Evolutionary conservation across 2,329 filamentous ascomycete species (phyloP).

Genomic region (Fusarium coicis): DNA sequence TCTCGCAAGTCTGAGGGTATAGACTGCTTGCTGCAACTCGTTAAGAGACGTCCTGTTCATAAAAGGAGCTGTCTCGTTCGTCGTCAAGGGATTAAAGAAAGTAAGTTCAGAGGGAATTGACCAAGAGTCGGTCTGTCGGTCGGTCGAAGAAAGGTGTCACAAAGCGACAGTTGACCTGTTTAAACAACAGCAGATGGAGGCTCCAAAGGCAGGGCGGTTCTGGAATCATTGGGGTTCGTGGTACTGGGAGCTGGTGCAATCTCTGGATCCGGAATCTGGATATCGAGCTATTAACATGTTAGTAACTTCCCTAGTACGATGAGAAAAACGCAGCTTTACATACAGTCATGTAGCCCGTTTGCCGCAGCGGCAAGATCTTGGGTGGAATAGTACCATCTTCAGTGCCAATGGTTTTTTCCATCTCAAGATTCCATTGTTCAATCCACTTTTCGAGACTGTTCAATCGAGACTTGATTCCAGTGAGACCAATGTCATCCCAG

Average conservation of each 20-base stretch:
- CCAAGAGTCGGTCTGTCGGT: constrained; percentile 11
- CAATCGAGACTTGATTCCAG: constrained; percentile 77
- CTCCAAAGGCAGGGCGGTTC: constrained; percentile 50
- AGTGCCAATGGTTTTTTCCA: constrained; percentile 65
- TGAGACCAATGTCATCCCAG: constrained; percentile 90
- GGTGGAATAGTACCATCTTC: constrained; percentile 67
- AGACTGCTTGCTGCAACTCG: constrained; percentile 36
- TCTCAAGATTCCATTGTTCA: constrained; percentile 84
- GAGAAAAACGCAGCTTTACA: constrained; percentile 58
- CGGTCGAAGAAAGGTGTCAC: constrained; percentile 16
- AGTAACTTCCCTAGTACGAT: constrained; percentile 1
- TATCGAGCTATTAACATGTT: constrained; percentile 69
- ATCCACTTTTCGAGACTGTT: constrained; percentile 81
- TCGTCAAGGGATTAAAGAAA: constrained; percentile 42
- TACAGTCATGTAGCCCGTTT: constrained; percentile 89
- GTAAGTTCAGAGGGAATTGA: constrained; percentile 22
- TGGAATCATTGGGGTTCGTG: constrained; percentile 51
- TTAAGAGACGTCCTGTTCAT: constrained; percentile 41
- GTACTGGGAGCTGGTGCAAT: constrained; percentile 66
- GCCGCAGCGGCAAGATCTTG: constrained; percentile 79
- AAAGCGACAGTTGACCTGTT: constrained; percentile 2
- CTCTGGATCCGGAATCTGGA: constrained; percentile 83
- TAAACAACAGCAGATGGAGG: constrained; percentile 41
- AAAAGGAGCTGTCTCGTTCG: constrained; percentile 40
- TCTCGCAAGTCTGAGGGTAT: constrained; percentile 33